Base-by-base conservation (phyloP, 164 flowering plant genomes). In the Amborella trichopoda region DNA sequence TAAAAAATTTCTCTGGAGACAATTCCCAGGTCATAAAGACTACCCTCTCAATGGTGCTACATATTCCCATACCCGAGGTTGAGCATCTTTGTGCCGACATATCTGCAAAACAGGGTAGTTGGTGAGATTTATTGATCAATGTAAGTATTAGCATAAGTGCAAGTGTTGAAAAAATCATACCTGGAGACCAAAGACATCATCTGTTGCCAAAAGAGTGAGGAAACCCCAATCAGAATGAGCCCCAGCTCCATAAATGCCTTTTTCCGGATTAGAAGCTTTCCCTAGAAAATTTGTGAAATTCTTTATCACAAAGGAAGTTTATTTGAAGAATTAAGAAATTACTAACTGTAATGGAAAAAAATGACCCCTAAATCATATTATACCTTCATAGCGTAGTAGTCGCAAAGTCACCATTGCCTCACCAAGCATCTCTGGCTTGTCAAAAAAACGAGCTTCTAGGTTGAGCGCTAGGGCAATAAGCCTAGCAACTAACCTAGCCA, bases 221-320 rank as follows among this genome's bases (percentile, higher is more conserved):
- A 91, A 49, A 45, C 96, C 99, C 63, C 25, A 87, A 65, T 91
- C 99, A 48, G 96, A 68, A 64, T 91, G 99, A 39, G 95, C 94
- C 46, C 96, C 99, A 26, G 86, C 83, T 58, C 95, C 96, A 72
- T 48, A 87, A 56, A 80, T 65, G 49, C 99, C 99, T 11, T 78
- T 68, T 10, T 53, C 54, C 17, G 93, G 90, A 60, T 73, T 71
- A 42, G 99, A 87, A 39, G 74, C 59, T 55, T 48, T 53, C 51
- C 77, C 97, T 90, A 43, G 47, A 54, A 39, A 44, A 28, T 36
- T 12, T 44, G 32, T 27, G 27, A 34, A 44, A 46, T 18, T 59
- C 20, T 21, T n/a, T n/a, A n/a, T n/a, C n/a, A n/a, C n/a, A n/a
- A n/a, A n/a, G n/a, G n/a, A n/a, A n/a, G n/a, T n/a, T n/a, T n/a